phyloP scores from a whole-genome alignment of 441 rosid genomes.

The Kokia cookei region DNA sequence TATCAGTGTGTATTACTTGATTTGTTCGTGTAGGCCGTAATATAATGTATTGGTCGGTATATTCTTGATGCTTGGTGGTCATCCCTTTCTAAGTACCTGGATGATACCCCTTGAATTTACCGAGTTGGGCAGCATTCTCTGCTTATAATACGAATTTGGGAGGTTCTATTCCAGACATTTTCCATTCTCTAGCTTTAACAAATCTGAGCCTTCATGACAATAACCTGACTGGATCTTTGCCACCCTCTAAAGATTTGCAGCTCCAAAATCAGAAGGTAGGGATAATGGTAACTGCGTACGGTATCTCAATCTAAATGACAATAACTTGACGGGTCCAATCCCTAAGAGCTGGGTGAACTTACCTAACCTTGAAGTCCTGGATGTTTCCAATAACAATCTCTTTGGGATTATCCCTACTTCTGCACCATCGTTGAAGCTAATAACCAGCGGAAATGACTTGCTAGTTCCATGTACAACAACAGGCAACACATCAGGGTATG shows the following conservation, averaged over 20 bases:
- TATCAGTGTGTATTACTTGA: not conserved
- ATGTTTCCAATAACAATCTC: conserved; percentile 7
- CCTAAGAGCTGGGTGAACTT: not conserved
- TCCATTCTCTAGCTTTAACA: not conserved
- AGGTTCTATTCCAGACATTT: not conserved
- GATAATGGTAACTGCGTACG: conserved; percentile 1
- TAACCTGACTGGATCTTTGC: not conserved
- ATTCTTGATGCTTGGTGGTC: not conserved
- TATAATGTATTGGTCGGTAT: too few species aligned
- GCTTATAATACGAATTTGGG: not conserved
- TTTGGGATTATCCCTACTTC: not conserved
- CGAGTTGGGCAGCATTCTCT: too few species aligned
- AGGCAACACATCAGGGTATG: not conserved
- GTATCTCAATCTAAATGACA: not conserved
- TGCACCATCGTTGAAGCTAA: not conserved
- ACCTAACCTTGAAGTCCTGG: not conserved
- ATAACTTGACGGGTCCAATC: not conserved
- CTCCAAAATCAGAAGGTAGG: not conserved
- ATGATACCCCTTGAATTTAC: not conserved
- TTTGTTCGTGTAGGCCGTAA: too few species aligned
- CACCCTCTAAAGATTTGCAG: not conserved
- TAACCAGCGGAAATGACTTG: not conserved
- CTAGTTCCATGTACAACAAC: not conserved
- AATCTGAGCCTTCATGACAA: not conserved
- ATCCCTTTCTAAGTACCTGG: not conserved